Percentiles rank a stretch among this genome's conserved stretches.
Evolutionary conservation across 768 basidiomycete species (phyloP).

Genomic region (Saitozyma podzolica): DNA sequence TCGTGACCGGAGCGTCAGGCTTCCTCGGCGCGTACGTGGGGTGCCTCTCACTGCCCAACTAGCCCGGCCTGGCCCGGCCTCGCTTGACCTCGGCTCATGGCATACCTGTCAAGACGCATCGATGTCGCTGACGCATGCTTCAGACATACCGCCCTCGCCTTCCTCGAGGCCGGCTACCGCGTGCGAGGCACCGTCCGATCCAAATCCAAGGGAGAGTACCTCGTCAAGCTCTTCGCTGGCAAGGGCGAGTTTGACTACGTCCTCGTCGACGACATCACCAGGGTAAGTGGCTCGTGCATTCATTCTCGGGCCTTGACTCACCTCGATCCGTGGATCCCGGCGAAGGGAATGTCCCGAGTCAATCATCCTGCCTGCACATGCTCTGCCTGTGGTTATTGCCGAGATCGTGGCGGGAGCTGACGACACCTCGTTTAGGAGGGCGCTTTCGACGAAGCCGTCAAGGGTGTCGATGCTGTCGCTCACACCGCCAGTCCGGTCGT

Average conservation of each 20-base stretch:
- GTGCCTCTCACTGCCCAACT: neutral
- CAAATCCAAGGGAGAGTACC: conserved; percentile 61
- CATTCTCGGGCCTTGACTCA: neutral
- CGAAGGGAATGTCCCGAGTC: too few relatives aligned
- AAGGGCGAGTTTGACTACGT: conserved; percentile 59
- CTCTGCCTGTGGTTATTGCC: neutral
- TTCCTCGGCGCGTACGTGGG: conserved; percentile 27
- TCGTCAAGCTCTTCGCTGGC: conserved; percentile 58
- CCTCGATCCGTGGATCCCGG: neutral
- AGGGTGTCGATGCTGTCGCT: conserved; percentile 68
- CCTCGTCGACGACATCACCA: conserved; percentile 70
- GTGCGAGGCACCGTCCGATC: conserved; percentile 66
- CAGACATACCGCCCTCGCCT: too few relatives aligned
- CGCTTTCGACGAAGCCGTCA: conserved; percentile 77
- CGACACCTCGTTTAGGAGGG: conserved; percentile 42
- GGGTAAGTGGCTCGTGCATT: conserved; percentile 49
- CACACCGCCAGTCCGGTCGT: conserved; percentile 46
- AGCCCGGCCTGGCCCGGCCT: neutral
- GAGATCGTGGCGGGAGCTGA: too few relatives aligned
- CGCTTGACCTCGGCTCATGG: too few relatives aligned
- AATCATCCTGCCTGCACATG: too few relatives aligned
- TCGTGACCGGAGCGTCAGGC: conserved; percentile 43
- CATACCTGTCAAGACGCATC: too few relatives aligned
- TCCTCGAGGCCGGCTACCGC: too few relatives aligned
- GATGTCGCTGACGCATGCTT: too few relatives aligned